Evolutionary conservation across 2,329 filamentous ascomycete genomes (phyloP), one percentile per base, ranked within the genome.

Genomic region (Fusarium torulosum): DNA sequence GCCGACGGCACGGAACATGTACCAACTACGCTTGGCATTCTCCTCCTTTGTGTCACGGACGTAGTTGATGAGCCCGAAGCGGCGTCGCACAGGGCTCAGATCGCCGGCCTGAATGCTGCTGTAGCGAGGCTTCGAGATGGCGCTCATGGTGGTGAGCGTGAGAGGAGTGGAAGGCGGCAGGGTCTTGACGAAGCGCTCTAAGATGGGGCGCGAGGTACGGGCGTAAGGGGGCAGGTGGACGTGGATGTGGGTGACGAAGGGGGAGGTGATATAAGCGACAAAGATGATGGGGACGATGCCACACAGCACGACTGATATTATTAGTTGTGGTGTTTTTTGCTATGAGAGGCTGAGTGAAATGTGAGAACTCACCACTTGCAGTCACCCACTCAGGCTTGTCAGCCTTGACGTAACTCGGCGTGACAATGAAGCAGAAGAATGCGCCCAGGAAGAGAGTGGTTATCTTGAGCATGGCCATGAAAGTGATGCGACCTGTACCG

Each of bases 171-270:
- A 72, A 5, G 83, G 78, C 3, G 86, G 83, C 3, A 86, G 76
- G 27, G 76, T 74, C 45, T 74, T 77, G 31, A 85, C 78, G 74
- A 86, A 90, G 54, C 83, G 82, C 59, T 83, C 78, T 21, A 91
- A 80, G 49, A 84, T 78, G 27, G 84, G 79, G 33, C 84, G 85
- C 1, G 89, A 91, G 38, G 82, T 78, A 43, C 91, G 87, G 17
- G 90, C 91, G 68, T 85, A 86, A 1, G 82, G 76, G 0, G 93
- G 93, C 3, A 94, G 82, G 21, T 86, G 85, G 49, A 96, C 80
- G 76, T 91, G 88, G 61, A 96, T 84, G 73, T 89, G 88, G 40
- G 88, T 88, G 9, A 95, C 91, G 73, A 91, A 92, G 4, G 92
- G 91, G 1, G 87, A 83, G 3, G 90, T 88, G 45, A 85, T 85